These are phyloP conservation scores for Anthracocystis walkeri DNA, from an alignment of 1,284 basidiomycete genomes.

Conservation along the genomic window DNA sequence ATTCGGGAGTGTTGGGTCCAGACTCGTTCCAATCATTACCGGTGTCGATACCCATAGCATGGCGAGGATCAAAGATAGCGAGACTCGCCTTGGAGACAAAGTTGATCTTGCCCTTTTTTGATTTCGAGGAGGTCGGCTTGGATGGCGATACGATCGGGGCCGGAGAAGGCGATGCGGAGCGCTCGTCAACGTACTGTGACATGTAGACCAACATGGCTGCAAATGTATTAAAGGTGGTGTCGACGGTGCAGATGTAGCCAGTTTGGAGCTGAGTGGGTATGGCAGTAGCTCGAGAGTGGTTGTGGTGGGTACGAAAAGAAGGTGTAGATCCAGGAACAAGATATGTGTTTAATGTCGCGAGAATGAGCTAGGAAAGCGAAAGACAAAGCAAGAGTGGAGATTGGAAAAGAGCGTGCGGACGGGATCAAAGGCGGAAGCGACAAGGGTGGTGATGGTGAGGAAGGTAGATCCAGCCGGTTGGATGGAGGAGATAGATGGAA, in stretches of 20 bases:
- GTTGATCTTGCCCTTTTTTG: constrained; percentile 62
- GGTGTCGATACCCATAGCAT: constrained; percentile 65
- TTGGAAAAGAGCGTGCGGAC: constrained; percentile 9
- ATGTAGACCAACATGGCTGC: constrained; percentile 34
- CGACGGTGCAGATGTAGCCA: neutral
- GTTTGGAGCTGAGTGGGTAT: neutral
- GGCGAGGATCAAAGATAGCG: constrained; percentile 62
- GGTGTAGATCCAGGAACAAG: neutral
- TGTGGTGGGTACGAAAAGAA: neutral
- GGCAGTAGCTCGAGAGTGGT: neutral
- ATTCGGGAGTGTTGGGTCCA: constrained; percentile 2
- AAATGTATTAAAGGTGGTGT: neutral
- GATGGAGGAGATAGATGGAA: neutral
- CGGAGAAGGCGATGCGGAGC: constrained; percentile 18
- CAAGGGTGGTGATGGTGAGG: constrained; percentile 5
- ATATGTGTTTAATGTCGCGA: too few relatives aligned
- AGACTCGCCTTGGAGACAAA: constrained; percentile 64
- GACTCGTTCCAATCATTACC: constrained; percentile 42
- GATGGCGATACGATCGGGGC: neutral
- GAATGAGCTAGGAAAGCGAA: neutral
- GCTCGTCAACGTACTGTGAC: constrained; percentile 44
- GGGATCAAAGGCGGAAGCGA: constrained; percentile 6
- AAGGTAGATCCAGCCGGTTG: neutral
- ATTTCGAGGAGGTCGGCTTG: constrained; percentile 24
- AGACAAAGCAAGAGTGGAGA: constrained; percentile 10